These are phyloP conservation scores for Ballota nigra DNA, from an alignment of 257 asterid species.

Conservation along the genomic window DNA sequence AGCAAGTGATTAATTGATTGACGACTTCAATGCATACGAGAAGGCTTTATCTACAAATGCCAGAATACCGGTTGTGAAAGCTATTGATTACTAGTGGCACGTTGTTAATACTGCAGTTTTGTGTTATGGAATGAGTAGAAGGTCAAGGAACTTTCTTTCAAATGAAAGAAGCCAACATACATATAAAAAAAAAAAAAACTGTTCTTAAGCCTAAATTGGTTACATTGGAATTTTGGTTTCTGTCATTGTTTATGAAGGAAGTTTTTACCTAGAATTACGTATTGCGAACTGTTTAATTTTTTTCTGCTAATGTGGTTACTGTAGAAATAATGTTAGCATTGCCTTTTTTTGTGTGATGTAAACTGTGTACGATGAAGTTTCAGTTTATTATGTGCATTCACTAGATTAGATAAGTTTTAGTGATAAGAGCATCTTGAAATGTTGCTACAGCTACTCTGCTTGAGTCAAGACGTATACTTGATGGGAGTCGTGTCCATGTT, in stretches of 20 bases:
- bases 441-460: neutral
- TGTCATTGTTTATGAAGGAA: slow-evolving; percentile 3
- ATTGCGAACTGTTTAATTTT: neutral
- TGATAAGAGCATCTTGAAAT: neutral
- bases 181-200: too few species aligned
- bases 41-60: neutral
- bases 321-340: neutral
- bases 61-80: neutral
- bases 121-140: neutral
- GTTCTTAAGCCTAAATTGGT: neutral
- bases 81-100: neutral
- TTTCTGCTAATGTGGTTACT: neutral
- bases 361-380: neutral
- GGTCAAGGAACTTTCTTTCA: neutral
- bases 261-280: neutral
- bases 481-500: neutral
- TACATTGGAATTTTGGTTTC: neutral
- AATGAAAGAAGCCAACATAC: neutral
- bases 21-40: neutral
- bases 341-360: neutral
- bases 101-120: neutral
- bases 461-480: neutral
- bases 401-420: neutral
- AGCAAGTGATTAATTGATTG: neutral
- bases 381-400: neutral